Evolutionary conservation across 768 basidiomycete genomes (phyloP), one percentile per base, ranked within the genome.

Genomic region (Xerocomus spinulosus): DNA sequence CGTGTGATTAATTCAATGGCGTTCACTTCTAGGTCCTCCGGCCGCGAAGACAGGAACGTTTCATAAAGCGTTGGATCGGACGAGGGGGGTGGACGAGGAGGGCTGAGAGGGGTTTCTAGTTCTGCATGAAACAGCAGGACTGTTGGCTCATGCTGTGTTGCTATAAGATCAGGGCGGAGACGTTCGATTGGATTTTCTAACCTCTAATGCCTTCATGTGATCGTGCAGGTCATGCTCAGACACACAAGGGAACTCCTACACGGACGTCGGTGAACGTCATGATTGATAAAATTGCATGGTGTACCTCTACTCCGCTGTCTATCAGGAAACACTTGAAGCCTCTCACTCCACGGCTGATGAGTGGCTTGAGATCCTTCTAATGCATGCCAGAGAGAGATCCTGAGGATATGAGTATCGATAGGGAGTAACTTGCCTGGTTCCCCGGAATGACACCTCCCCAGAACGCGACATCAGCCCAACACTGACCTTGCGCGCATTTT

Each of bases 311-410:
- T 21, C 96, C 95, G 59, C 92, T 95, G 55, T 95, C 86, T 52
- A 94, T 93, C 55, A 97, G 70, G 67, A 97, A 98, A 63, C 93
- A 96, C 66, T 98, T 97, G 76, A 97, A 97, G 0, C 95, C 95
- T 69, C 85, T 88, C 25, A 96, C 87, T 6, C 96, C 94, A 26
- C 80, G 79, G 25, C 78, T 63, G 13, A 94, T 71, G 35, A 98
- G 73, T n/a, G 85, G 81, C 48, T 74, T 75, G 36, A 99, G 77
- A 56, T 94, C 77, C 35, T 66, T 63, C 91, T 94, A 35, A 40
- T 46, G 14, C 37, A 24, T 10, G n/a, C 29, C 48, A 36, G 39
- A 37, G 42, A 36, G 15, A 33, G 15, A 15, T 4, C 25, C 20
- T 18, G 37, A 37, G 12, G 17, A 10, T 18, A 17, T 4, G 46